phyloP scores from a whole-genome alignment of 345 rosid genomes.

The Excoecaria cochinchinensis region DNA sequence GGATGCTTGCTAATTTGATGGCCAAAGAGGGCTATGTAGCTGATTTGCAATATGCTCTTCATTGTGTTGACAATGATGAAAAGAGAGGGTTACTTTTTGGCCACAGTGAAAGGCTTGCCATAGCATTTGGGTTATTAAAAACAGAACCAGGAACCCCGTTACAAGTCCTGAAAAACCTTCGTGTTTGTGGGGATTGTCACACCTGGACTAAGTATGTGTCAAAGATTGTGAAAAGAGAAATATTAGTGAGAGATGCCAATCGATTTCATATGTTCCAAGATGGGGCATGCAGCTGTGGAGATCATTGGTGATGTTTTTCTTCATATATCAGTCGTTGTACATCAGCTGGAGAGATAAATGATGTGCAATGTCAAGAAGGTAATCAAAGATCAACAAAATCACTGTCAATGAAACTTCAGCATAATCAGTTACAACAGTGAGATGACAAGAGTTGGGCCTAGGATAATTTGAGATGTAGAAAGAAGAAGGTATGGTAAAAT shows the following conservation, averaged over 20 bases:
- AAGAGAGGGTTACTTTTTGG: slow-evolving; percentile 57
- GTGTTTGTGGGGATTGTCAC: slow-evolving; percentile 77
- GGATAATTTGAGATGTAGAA: neutral
- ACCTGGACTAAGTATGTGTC: slow-evolving; percentile 60
- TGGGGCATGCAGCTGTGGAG: slow-evolving; percentile 66
- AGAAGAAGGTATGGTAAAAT: too few species aligned
- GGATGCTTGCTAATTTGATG: slow-evolving; percentile 42
- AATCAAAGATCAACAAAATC: neutral
- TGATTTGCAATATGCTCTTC: slow-evolving; percentile 51
- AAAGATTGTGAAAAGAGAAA: slow-evolving; percentile 43
- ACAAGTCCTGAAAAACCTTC: slow-evolving; percentile 71
- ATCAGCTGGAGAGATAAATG: neutral
- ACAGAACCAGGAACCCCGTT: slow-evolving; percentile 56
- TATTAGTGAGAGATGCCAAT: slow-evolving; percentile 67
- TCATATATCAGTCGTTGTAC: neutral
- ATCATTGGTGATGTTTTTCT: slow-evolving; percentile 48
- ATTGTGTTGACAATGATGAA: slow-evolving; percentile 57
- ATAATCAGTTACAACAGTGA: neutral
- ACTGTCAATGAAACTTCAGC: neutral
- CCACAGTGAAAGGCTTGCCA: slow-evolving; percentile 75
- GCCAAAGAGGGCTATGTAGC: slow-evolving; percentile 61
- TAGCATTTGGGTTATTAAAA: slow-evolving; percentile 63
- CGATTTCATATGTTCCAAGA: slow-evolving; percentile 62
- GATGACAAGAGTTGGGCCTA: neutral
- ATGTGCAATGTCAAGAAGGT: neutral